Evolutionary conservation across 2,329 filamentous ascomycete genomes (phyloP), one percentile per base, ranked within the genome.

Genomic region (Fusarium proliferatum): DNA sequence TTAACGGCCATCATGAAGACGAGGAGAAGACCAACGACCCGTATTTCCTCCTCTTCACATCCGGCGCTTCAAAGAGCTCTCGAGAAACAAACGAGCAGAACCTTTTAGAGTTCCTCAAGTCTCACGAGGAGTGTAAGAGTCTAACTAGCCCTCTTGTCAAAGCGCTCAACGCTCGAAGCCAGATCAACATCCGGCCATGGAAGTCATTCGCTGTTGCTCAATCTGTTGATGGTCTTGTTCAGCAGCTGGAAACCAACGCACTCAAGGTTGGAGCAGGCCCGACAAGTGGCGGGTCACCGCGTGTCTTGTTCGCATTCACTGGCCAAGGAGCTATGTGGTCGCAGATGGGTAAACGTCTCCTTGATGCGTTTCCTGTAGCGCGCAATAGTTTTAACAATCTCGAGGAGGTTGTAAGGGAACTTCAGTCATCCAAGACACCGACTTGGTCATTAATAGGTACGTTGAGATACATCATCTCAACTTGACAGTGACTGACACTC

Each of bases 291-390:
- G 58, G 43, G 11, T 41, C 55, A 2, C 60, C 70, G 6, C 55
- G 52, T 6, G 28, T 71, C 9, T 46, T 76, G 3, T 76, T 76
- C 34, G 46, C 69, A 39, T 76, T 76, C 57, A 76, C 73, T 1
- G 73, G 73, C 0, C 73, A 76, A 45, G 73, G 73, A 57, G 73
- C 73, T 6, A 76, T 74, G 52, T 76, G 73, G 73, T 72, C 73
- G 0, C 73, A 74, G 46, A 76, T 76, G 73, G 73, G 73, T 3
- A 76, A 71, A 48, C 69, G 72, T 21, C 74, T 76, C 8, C 51
- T 76, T 2, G 64, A 76, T 49, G 64, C 66, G 36, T 76, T 73
- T 53, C 74, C 74, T 23, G 66, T 76, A 28, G 74, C 74, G 17
- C 74, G 66, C 16, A 67, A 75, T 5, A 75, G 69, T n/a, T 64